phyloP scores from a whole-genome alignment of 2,329 filamentous ascomycete species.

The Ascochyta clinopodiicola region DNA sequence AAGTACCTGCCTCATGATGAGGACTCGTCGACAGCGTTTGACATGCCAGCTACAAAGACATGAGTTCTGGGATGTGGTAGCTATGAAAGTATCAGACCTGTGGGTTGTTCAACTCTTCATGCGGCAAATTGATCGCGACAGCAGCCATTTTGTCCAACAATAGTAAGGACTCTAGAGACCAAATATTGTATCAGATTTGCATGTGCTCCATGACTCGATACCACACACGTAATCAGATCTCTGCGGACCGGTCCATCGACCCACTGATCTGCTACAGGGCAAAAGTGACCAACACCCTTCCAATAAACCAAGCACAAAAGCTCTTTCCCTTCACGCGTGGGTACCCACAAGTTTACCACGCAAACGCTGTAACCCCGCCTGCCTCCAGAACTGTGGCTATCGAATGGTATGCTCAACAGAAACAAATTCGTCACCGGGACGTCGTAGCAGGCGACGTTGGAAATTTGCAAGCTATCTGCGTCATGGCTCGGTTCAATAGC shows the following conservation, averaged over 20 bases:
- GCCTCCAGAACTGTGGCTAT: background rate
- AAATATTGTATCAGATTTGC: background rate
- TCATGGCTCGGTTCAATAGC: conserved; percentile 13
- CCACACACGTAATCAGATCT: background rate
- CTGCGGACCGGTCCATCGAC: conserved; percentile 3
- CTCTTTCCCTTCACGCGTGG: background rate
- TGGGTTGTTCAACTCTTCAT: no score
- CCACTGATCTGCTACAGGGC: conserved; percentile 5
- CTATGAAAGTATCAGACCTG: background rate
- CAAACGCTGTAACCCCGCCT: background rate
- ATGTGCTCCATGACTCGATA: conserved; percentile 4
- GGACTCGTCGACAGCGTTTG: background rate
- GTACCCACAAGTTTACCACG: background rate
- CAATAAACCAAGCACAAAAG: conserved; percentile 26
- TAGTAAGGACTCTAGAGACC: background rate
- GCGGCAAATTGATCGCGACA: no score
- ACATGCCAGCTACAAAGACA: background rate
- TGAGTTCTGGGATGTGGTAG: background rate
- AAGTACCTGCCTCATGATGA: conserved; percentile 29
- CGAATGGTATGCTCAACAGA: background rate
- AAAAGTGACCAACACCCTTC: background rate
- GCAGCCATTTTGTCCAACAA: background rate
- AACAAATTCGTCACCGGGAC: conserved; percentile 29
- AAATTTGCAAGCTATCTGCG: conserved; percentile 2
- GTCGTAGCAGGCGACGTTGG: background rate